A percentile compares a stretch with the other conserved stretches of the same genome.
phyloP scores from a whole-genome alignment of 441 rosid species.

The Viola pubescens region DNA sequence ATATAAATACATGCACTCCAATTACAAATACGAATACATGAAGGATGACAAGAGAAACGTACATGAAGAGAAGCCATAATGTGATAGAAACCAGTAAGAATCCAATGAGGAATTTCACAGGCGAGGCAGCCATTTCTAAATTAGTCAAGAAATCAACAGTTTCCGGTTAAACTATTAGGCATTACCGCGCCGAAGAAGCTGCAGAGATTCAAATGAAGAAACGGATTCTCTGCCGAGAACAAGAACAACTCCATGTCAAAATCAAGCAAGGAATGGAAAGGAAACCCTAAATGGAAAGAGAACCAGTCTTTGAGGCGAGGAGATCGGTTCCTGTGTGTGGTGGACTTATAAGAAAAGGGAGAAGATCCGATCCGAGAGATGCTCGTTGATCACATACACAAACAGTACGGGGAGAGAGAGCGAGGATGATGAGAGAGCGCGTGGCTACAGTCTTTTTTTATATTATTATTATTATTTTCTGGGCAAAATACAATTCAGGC shows the following conservation, averaged over 20 bases:
- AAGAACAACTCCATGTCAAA: conserved; percentile 26
- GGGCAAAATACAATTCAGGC: too few species aligned
- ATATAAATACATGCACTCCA: not conserved
- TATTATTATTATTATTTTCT: not conserved
- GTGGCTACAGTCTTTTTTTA: conserved; percentile 16
- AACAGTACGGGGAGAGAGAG: not conserved
- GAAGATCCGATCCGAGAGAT: conserved; percentile 65
- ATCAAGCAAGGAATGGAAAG: conserved; percentile 20
- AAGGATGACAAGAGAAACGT: conserved; percentile 26
- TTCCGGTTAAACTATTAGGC: conserved; percentile 12
- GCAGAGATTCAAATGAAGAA: conserved; percentile 14
- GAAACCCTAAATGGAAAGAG: conserved; percentile 18
- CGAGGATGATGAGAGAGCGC: conserved; percentile 8
- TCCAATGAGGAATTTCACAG: conserved; percentile 86
- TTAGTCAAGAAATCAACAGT: conserved; percentile 8
- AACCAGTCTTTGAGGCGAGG: conserved; percentile 20
- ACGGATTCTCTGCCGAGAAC: conserved; percentile 23
- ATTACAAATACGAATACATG: too few species aligned
- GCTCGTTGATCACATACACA: conserved; percentile 34
- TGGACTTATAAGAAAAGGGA: conserved; percentile 1
- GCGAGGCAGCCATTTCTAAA: conserved; percentile 65
- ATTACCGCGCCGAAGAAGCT: conserved; percentile 20
- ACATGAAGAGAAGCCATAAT: conserved; percentile 91
- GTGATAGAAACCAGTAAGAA: conserved; percentile 69
- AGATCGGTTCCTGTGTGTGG: conserved; percentile 22